Base-by-base conservation (phyloP, 306 rosid genomes). In the Lablab purpureus region DNA sequence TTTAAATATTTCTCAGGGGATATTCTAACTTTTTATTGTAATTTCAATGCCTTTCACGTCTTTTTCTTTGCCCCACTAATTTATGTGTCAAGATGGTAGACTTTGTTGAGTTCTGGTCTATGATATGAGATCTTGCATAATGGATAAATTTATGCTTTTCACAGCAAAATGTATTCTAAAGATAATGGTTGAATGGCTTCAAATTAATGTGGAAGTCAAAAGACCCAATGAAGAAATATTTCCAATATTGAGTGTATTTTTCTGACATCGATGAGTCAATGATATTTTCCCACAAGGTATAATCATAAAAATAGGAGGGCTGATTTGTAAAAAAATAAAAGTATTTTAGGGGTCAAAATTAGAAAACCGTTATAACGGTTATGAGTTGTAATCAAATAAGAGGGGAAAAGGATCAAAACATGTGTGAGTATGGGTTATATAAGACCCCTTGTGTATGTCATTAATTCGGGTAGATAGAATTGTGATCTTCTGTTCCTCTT, bases 121-220 rank as follows among this genome's bases (percentile, higher is more conserved):
- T 32, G 37, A 32, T n/a, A 7, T 69, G 40, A 27, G 12, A 51
- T 55, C 40, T 78, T 17, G 12, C 10, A 17, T 8, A 6, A 9
- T 27, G 69, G 80, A 28, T 69, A 60, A 34, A 19, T 41, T 55
- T 58, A 59, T 71, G 36, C 46, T 64, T 71, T 36, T 46, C 56
- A 25, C 45, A 10, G 45, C 9, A 62, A 62, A 45, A 46, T 32
- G 22, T 59, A 32, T 62, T 32, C 30, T 15, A 72, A 73, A 65
- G 3, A 37, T 80, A 18, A 50, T 50, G 27, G 66, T 72, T 49
- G 47, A 80, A 80, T 63, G 65, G 10, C 62, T 22, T 51, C 40
- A 30, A 67, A 36, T 56, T 51, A 17, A 22, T 50, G 73, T 46
- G 46, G 51, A 67, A 58, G 64, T 74, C 34, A 15, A 56, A 30